These are phyloP conservation scores for Thielaviopsis musarum DNA, from an alignment of 2,329 filamentous ascomycete species.

Conservation along the genomic window DNA sequence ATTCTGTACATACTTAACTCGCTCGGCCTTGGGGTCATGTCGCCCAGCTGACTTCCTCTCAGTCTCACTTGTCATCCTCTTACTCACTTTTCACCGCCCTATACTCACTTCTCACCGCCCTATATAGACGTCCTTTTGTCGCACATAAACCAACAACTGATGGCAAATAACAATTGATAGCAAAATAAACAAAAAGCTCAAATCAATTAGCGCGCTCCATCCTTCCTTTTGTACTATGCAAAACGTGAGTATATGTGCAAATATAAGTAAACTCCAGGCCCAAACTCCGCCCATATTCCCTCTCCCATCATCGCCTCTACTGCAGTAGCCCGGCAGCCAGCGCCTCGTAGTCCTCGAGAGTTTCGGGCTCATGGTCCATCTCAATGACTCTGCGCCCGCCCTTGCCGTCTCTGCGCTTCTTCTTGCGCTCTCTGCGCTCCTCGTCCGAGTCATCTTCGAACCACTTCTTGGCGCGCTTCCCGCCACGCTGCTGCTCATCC, in stretches of 20 bases:
- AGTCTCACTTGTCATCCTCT: too few relatives aligned
- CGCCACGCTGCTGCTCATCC: conserved; percentile 21
- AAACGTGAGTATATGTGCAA: conserved; percentile 17
- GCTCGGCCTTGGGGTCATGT: not conserved
- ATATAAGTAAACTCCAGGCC: conserved; percentile 12
- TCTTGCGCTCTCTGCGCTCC: conserved; percentile 16
- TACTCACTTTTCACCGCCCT: too few relatives aligned
- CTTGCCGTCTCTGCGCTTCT: conserved; percentile 26
- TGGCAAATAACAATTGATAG: not conserved
- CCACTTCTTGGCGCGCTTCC: conserved; percentile 64
- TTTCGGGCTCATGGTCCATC: conserved; percentile 54
- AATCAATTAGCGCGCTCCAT: conserved; percentile 9
- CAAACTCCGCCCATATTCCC: not conserved
- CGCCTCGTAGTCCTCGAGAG: conserved; percentile 61
- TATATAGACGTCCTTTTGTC: not conserved
- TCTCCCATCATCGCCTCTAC: conserved; percentile 14
- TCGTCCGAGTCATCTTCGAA: conserved; percentile 44
- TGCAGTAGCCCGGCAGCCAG: conserved; percentile 57
- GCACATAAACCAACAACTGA: not conserved
- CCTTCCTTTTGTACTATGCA: conserved; percentile 11
- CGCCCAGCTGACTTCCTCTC: too few relatives aligned
- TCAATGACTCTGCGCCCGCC: conserved; percentile 40
- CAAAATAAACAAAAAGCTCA: not conserved
- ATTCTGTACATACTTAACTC: not conserved
- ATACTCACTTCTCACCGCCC: not conserved